Conservation (phyloP, 2,329 filamentous ascomycete species). For the Ophiostoma perfectum region DNA sequence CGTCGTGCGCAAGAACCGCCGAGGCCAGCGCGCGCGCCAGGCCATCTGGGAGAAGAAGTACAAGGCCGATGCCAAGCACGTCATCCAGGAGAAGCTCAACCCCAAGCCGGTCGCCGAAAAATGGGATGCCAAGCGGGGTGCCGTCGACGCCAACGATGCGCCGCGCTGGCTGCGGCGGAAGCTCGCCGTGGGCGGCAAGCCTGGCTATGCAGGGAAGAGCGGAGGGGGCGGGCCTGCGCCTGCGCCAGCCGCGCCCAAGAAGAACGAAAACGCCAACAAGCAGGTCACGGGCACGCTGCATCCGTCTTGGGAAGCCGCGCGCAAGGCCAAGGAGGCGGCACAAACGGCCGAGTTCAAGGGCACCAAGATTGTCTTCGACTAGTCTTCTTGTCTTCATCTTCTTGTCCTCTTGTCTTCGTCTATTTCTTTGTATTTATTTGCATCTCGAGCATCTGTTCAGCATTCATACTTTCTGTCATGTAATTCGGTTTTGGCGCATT, state of each 20-base stretch:
- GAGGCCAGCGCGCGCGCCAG: constrained; percentile 69
- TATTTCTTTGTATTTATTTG: neutral
- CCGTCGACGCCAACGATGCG: constrained; percentile 42
- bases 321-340: constrained; percentile 54
- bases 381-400: neutral
- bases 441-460: neutral
- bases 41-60: constrained; percentile 78
- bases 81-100: constrained; percentile 38
- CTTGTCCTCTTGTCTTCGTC: neutral
- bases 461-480: neutral
- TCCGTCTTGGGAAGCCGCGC: constrained; percentile 60
- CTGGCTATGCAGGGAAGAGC: constrained; percentile 17
- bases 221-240: constrained; percentile 13
- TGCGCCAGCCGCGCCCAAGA: constrained; percentile 24
- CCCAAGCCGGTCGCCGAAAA: constrained; percentile 36
- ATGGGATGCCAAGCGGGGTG: constrained; percentile 55
- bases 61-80: constrained; percentile 64
- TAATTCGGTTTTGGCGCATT: neutral
- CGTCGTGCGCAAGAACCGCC: constrained; percentile 60
- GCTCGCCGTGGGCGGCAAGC: constrained; percentile 27
- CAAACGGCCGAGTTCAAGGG: constrained; percentile 50
- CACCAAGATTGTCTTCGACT: constrained; percentile 43
- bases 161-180: constrained; percentile 42
- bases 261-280: constrained; percentile 22
- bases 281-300: constrained; percentile 47